Evolutionary conservation across 257 asterid genomes (phyloP), one percentile per base, ranked within the genome.

Genomic region (Nyctanthes arbortristis): DNA sequence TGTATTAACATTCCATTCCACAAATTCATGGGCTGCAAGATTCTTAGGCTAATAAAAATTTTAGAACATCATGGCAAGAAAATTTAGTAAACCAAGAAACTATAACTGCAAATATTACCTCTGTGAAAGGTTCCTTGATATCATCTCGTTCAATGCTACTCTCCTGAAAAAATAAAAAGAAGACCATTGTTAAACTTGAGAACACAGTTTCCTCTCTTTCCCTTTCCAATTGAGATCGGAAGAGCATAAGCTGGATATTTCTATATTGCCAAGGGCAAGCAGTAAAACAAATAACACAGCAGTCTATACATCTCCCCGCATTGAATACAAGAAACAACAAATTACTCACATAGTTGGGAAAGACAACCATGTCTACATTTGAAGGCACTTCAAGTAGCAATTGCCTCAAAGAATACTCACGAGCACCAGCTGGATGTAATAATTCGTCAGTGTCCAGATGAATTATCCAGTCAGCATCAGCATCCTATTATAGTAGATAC

Each of bases 381-480:
- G 66, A 63, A 73, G 99, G 99, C 65, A 91, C 94, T 36, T 87
- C 97, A 72, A 73, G 87, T 72, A 93, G 79, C 88, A 93, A 71
- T 64, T 82, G 95, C 83, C 97, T 81, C 90, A 93, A 81, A 57
- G 99, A 93, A 72, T 93, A 91, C 79, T 89, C 99, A 47, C 90
- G 87, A 60, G 87, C 86, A 70, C 97, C 97, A 69, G 96, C 96
- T 54, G 99, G 96, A 75, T 91, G 97, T 73, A 93, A 77, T 84
- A 93, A 79, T 73, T 93, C 99, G 77, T 93, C 99, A 62, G 99
- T 91, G 77, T 93, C 99, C 11, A 93, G 89, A 81, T 93, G 99
- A 78, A 93, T 93, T 73, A 93, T 91, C 99, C 97, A 93, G 54
- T 91, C 97, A 88, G 88, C 75, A 67, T 93, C 90, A 63, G 88